Conservation (phyloP, 192 early-diverging fungal genomes). For the Oehlia diaphana region DNA sequence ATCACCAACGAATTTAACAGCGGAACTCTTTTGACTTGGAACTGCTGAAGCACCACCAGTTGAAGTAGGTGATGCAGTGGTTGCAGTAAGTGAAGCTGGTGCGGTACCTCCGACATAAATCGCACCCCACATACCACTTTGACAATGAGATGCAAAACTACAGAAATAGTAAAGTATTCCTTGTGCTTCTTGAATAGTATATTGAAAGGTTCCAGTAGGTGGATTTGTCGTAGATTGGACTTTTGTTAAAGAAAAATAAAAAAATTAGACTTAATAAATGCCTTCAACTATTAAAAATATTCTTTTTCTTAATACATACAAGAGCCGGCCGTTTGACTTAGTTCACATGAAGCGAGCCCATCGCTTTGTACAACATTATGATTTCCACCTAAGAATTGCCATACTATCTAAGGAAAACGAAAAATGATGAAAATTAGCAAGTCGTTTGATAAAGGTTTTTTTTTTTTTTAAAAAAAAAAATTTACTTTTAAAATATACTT, state of each 20-base stretch:
- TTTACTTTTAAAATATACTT: background rate
- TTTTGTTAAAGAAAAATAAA: background rate
- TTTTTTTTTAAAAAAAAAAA: background rate
- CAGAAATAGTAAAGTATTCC: background rate
- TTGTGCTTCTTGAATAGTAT: background rate
- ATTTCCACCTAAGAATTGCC: background rate
- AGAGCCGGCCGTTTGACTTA: background rate
- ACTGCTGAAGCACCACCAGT: too few species aligned
- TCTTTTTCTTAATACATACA: background rate
- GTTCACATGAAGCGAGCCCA: background rate
- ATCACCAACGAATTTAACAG: background rate
- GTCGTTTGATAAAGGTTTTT: background rate
- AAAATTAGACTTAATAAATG: background rate
- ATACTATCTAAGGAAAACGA: background rate
- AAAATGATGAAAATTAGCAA: too few species aligned
- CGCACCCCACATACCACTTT: background rate
- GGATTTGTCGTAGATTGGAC: background rate
- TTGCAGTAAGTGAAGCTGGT: background rate
- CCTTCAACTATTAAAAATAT: background rate
- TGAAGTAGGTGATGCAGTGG: too few species aligned
- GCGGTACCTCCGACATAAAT: background rate
- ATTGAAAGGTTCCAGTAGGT: background rate
- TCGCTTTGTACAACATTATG: background rate
- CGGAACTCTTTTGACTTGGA: background rate
- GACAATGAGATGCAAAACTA: background rate